Base-by-base conservation (phyloP, 768 basidiomycete species). In the Tricholoma saponaceum region DNA sequence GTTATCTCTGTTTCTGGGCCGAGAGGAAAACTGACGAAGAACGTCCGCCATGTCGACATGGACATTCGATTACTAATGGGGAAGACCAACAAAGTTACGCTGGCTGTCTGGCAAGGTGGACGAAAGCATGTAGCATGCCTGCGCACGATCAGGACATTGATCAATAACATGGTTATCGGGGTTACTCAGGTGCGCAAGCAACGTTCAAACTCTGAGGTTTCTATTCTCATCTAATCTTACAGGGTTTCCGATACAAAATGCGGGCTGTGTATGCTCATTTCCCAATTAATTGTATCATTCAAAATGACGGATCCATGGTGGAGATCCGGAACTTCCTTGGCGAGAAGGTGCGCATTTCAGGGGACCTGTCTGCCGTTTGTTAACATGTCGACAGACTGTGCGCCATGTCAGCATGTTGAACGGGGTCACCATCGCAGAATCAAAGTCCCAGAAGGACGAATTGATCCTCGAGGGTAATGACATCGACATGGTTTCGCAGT, bases 181-280 rank as follows among this genome's bases (percentile, higher is more conserved):
- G 97, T 99, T 61, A 98, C 94, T 52, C 93, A 95, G 85, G 94
- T 88, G 59, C 58, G 76, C 67, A 6, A 22, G 12, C 30, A 6
- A 44, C 25, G 26, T 18, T 52, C 32, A 16, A 25, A 7, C 16
- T 33, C 8, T 49, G 3, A 33, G 32, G 14, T 41, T 6, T 28
- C 20, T n/a, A 14, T 13, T 46, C 37, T 57, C 49, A 57, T 46
- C 53, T 37, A 47, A 32, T 14, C 44, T 54, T 43, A n/a, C 64
- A 95, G 95, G 97, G 97, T 61, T 99, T 98, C 87, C 86, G 87
- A 67, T 99, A 99, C 85, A 99, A 98, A 89, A 98, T 99, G 96
- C 92, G 95, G 66, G 84, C 94, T 25, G 97, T 99, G 53, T 99
- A 98, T 70, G 97, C 97, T 66, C 97, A 99, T 81, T 99, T 99